phyloP scores from a whole-genome alignment of 2,329 filamentous ascomycete species.

The Fusarium devonianum region DNA sequence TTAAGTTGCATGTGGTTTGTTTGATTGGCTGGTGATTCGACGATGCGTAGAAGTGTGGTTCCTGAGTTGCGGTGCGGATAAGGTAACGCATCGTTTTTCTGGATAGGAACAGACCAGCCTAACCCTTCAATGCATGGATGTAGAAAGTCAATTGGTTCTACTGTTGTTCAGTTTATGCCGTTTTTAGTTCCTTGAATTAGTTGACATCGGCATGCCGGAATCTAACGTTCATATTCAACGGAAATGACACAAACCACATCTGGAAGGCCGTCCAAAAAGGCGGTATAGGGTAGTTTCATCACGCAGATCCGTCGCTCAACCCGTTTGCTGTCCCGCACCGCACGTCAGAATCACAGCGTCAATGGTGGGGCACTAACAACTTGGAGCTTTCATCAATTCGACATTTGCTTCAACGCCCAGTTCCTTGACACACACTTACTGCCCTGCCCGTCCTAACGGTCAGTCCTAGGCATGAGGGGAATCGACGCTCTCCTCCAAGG shows the following conservation, averaged over 20 bases:
- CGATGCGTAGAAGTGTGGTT: too few species aligned
- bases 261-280: neutral
- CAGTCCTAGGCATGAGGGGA: conserved; percentile 41
- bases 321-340: conserved; percentile 13
- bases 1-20: conserved; percentile 22
- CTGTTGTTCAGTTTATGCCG: too few species aligned
- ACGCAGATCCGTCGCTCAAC: conserved; percentile 7
- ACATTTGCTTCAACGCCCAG: conserved; percentile 4
- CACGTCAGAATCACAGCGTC: conserved; percentile 30
- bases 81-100: too few species aligned
- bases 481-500: conserved; percentile 47
- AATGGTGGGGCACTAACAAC: conserved; percentile 39
- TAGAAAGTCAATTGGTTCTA: too few species aligned
- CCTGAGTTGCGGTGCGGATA: too few species aligned
- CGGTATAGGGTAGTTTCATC: conserved; percentile 23
- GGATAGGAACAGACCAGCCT: too few species aligned
- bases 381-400: conserved; percentile 28
- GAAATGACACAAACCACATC: too few species aligned
- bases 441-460: conserved; percentile 2
- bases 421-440: conserved; percentile 5
- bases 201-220: too few species aligned
- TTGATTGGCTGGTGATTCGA: too few species aligned
- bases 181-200: too few species aligned
- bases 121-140: too few species aligned
- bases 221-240: too few species aligned